Evolutionary conservation across 2,329 filamentous ascomycete species (phyloP).

Genomic region (Fusarium xylarioides): DNA sequence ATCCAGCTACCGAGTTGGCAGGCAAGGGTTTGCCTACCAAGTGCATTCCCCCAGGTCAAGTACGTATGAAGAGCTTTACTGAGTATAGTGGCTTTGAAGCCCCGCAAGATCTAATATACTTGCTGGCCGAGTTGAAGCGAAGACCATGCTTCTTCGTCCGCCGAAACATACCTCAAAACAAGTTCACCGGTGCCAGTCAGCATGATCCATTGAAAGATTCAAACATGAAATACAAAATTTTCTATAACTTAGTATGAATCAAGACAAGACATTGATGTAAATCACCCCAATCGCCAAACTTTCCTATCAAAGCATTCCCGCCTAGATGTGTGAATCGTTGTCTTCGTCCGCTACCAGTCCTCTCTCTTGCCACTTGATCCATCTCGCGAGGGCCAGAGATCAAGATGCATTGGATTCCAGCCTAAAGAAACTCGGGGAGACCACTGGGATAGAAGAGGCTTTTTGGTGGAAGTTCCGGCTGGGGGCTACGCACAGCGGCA

Average conservation of each 20-base stretch:
- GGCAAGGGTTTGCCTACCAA: not conserved
- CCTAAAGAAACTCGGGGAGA: conserved; percentile 32
- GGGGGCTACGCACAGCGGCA: conserved; percentile 16
- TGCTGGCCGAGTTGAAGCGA: not conserved
- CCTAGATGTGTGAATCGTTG: conserved; percentile 50
- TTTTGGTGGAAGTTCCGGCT: conserved; percentile 19
- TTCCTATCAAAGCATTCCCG: conserved; percentile 57
- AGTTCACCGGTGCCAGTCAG: not conserved
- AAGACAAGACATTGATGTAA: conserved; percentile 49
- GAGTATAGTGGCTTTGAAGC: not conserved
- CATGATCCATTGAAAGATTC: not conserved
- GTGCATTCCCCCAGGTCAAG: not conserved
- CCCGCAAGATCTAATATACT: too few species aligned
- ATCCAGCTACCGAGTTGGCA: not conserved
- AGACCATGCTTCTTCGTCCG: not conserved
- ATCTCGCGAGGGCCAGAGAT: conserved; percentile 32
- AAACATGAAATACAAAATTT: conserved; percentile 18
- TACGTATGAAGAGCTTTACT: not conserved
- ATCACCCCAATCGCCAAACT: conserved; percentile 63
- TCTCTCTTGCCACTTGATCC: conserved; percentile 13
- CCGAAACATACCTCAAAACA: not conserved
- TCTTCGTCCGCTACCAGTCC: conserved; percentile 38
- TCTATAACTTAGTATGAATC: conserved; percentile 34
- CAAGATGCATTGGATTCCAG: conserved; percentile 43
- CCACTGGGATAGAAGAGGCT: conserved; percentile 20